phyloP scores from a whole-genome alignment of 2,329 filamentous ascomycete species.

The Xylariaceae sp. region DNA sequence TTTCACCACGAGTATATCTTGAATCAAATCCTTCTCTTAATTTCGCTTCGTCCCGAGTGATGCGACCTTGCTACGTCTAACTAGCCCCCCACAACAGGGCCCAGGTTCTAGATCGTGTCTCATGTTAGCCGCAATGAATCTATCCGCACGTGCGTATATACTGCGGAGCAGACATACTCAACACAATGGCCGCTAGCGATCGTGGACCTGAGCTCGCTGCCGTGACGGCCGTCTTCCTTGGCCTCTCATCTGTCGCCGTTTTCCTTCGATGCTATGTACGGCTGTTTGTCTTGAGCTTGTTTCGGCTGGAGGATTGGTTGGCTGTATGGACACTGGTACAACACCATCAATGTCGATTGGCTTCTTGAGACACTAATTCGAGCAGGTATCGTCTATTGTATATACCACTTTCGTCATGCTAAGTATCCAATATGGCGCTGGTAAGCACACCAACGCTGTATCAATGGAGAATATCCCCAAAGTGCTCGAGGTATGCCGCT shows the following conservation, averaged over 20 bases:
- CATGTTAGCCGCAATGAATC: not conserved
- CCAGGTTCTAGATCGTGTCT: not conserved
- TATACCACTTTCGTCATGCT: slow-evolving; percentile 33
- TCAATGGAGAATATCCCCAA: slow-evolving; percentile 29
- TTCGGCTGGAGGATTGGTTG: slow-evolving; percentile 37
- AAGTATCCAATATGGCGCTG: slow-evolving; percentile 34
- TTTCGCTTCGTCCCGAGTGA: slow-evolving; percentile 20
- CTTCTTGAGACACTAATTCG: slow-evolving; percentile 16
- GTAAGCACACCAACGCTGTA: slow-evolving; percentile 31
- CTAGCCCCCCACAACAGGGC: not conserved
- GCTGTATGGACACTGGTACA: slow-evolving; percentile 37
- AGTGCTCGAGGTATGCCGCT: slow-evolving; percentile 33
- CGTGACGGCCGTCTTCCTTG: slow-evolving; percentile 28
- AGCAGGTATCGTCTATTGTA: slow-evolving; percentile 30
- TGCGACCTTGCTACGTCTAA: slow-evolving; percentile 8
- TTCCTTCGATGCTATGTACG: slow-evolving; percentile 40
- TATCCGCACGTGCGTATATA: not conserved
- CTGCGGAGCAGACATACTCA: too few relatives aligned
- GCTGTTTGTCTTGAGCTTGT: slow-evolving; percentile 33
- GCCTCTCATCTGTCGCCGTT: slow-evolving; percentile 32
- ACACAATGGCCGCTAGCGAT: slow-evolving; percentile 31
- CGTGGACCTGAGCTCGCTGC: slow-evolving; percentile 36
- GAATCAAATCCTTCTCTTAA: not conserved
- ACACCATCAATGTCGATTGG: not conserved
- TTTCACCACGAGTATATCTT: slow-evolving; percentile 13